phyloP scores from a whole-genome alignment of 1,284 basidiomycete species.

The Tremellales sp. region DNA sequence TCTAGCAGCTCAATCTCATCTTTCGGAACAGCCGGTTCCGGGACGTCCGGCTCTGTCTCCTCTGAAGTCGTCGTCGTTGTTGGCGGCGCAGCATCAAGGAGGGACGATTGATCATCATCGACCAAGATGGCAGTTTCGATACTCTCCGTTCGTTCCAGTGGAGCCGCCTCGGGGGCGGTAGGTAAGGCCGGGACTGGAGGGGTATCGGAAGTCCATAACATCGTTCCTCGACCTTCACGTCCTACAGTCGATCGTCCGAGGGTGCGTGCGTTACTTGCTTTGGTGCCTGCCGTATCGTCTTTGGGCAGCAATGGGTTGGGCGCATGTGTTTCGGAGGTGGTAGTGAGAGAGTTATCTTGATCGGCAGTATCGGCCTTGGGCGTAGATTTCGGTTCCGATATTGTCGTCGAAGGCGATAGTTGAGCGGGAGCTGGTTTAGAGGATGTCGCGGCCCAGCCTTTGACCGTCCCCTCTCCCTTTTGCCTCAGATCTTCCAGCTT shows the following conservation, averaged over 20 bases:
- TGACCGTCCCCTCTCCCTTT: not conserved
- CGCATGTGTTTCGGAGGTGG: not conserved
- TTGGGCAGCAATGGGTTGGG: not conserved
- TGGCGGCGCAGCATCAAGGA: not conserved
- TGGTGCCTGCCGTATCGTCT: not conserved
- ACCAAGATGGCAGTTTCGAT: constrained; percentile 20
- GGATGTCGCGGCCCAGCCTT: not conserved
- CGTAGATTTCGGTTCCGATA: not conserved
- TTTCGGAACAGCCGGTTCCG: constrained; percentile 18
- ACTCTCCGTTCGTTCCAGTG: constrained; percentile 14
- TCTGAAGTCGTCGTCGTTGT: not conserved
- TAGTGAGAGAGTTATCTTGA: not conserved
- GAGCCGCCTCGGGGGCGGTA: not conserved
- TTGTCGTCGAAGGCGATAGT: not conserved
- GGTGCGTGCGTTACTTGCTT: constrained; percentile 2
- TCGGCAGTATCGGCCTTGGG: not conserved
- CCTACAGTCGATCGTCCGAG: constrained; percentile 18
- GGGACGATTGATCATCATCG: constrained; percentile 1
- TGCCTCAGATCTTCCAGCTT: not conserved
- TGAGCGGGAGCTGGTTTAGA: not conserved
- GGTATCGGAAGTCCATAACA: constrained; percentile 24
- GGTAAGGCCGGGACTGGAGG: constrained; percentile 3
- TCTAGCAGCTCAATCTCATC: constrained; percentile 39
- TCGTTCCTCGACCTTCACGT: constrained; percentile 25
- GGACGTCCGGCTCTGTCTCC: not conserved